Evolutionary conservation across 345 rosid genomes (phyloP).

Genomic region (Theobroma cacao): DNA sequence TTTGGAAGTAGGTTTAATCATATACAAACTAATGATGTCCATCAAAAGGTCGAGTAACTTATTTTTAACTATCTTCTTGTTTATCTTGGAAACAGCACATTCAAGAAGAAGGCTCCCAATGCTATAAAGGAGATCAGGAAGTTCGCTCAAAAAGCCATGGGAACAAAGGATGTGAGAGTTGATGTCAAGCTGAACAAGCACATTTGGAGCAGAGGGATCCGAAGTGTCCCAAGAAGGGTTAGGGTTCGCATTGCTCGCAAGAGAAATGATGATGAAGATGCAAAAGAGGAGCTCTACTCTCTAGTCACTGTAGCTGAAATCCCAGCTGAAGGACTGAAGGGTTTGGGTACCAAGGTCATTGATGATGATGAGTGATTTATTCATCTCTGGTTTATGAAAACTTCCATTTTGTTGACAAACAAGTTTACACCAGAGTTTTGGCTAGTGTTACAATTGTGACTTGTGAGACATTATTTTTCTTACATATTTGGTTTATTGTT

Average conservation of each 20-base stretch:
- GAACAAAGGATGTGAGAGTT: slow-evolving; percentile 45
- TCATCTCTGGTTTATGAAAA: neutral
- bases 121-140: slow-evolving; percentile 72
- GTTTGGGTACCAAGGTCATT: slow-evolving; percentile 58
- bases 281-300: slow-evolving; percentile 65
- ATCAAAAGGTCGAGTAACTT: neutral
- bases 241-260: slow-evolving; percentile 58
- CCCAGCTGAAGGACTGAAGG: slow-evolving; percentile 52
- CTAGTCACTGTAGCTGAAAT: slow-evolving; percentile 58
- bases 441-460: neutral
- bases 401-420: neutral
- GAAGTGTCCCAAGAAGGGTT: slow-evolving; percentile 65
- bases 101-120: slow-evolving; percentile 72
- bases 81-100: slow-evolving; percentile 38
- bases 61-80: neutral
- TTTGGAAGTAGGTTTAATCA: neutral
- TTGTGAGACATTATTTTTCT: neutral
- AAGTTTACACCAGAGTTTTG: neutral
- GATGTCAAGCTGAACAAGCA: slow-evolving; percentile 65
- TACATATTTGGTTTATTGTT: neutral
- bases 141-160: slow-evolving; percentile 59
- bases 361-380: slow-evolving; percentile 54
- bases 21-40: neutral
- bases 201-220: slow-evolving; percentile 65
- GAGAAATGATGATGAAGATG: slow-evolving; percentile 70